A percentile compares a stretch with the other conserved stretches of the same genome.
These are phyloP conservation scores for Excoecaria agallocha DNA, from an alignment of 345 rosid species.

Conservation along the genomic window DNA sequence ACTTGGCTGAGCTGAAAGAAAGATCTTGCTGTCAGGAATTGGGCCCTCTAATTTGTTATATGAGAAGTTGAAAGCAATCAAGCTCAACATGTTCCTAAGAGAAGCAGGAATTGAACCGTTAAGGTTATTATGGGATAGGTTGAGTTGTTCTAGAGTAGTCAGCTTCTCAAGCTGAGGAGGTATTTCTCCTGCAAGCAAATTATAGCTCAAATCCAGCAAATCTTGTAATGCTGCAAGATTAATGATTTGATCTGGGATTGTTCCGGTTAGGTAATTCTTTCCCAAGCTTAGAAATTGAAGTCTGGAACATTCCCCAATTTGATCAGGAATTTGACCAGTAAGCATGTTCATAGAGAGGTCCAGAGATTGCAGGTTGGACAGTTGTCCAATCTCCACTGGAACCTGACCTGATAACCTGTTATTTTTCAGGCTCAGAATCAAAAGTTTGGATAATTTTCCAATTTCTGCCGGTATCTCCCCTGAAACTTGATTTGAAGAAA, in stretches of 20 bases:
- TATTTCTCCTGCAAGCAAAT: conserved; percentile 35
- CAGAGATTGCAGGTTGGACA: conserved; percentile 10
- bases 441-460: conserved; percentile 21
- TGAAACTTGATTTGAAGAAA: conserved; percentile 24
- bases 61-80: conserved; percentile 32
- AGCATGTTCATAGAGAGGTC: conserved; percentile 31
- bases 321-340: conserved; percentile 30
- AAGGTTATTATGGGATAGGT: conserved; percentile 39
- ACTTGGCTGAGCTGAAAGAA: conserved; percentile 15
- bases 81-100: conserved; percentile 30
- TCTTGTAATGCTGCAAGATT: conserved; percentile 28
- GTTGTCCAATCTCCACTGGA: conserved; percentile 17
- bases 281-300: conserved; percentile 15
- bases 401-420: conserved; percentile 29
- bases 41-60: conserved; percentile 42
- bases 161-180: conserved; percentile 38
- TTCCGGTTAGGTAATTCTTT: conserved; percentile 23
- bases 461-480: conserved; percentile 26
- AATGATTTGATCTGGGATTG: conserved; percentile 33
- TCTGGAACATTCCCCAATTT: conserved; percentile 23
- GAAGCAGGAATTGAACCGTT: conserved; percentile 35
- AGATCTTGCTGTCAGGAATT: conserved; percentile 32
- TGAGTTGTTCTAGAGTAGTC: conserved; percentile 25
- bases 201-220: conserved; percentile 40
- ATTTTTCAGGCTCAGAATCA: conserved; percentile 12